Evolutionary conservation across 345 rosid species (phyloP), one percentile per base, ranked within the genome.

Genomic region (Tarenaya hassleriana): DNA sequence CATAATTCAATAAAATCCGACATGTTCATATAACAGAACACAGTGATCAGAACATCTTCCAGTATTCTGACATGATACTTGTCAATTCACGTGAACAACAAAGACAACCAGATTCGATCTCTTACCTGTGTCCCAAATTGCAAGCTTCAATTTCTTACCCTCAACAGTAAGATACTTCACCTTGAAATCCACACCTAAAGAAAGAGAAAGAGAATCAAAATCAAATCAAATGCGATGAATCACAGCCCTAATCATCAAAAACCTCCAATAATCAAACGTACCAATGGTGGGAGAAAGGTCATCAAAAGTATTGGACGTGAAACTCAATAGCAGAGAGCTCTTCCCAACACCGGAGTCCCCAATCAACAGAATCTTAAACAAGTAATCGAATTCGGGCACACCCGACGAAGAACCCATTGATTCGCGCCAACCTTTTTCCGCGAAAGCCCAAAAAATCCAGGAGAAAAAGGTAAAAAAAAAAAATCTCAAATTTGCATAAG

Each of bases 61-160:
- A n/a, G n/a, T n/a, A n/a, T n/a, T n/a, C n/a, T n/a, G n/a, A 24
- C 29, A 24, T 24, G 5, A 24, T 24, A 24, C 29, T 24, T 24
- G 3, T 39, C 42, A 5, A 11, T 16, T 2, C 42, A 39, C 16
- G 42, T 11, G 16, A 45, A 5, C 5, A 24, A 2, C 29, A 5
- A 24, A 24, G 5, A 40, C 4, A 29, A 62, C 15, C 12, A 32
- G 41, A 52, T 43, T 44, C 13, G 34, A 15, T 41, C n/a, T 34
- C 31, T 64, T 31, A 84, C 96, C 98, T 12, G 96, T 87, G 50
- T 91, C 96, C 96, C 98, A 91, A 63, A 91, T 91, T 6, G 95
- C 98, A 62, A 91, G 96, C 76, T 91, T 91, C 62, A 87, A 58
- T 69, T 75, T 91, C 62, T 84, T 87, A 19, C 87, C 98, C 5